A percentile compares a stretch with the other conserved stretches of the same genome.
phyloP scores from a whole-genome alignment of 2,329 filamentous ascomycete genomes.

The Cryphonectria parasitica region DNA sequence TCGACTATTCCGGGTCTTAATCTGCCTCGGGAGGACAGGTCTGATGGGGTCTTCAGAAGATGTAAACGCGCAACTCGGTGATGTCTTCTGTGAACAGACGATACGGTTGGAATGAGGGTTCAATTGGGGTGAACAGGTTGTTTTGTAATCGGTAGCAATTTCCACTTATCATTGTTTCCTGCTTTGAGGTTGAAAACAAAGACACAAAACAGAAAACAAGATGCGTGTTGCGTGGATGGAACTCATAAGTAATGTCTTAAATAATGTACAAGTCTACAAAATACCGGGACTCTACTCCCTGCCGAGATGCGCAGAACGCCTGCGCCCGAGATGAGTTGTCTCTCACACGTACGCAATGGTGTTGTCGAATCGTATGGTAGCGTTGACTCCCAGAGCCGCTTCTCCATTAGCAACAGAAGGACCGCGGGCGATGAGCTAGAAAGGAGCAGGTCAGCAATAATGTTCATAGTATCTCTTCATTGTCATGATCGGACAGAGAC shows the following conservation, averaged over 20 bases:
- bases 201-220: not conserved
- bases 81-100: no score
- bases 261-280: constrained; percentile 6
- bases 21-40: no score
- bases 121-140: not conserved
- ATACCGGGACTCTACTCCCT: not conserved
- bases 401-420: constrained; percentile 73
- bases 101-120: no score
- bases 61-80: no score
- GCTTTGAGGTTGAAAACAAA: no score
- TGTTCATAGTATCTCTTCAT: not conserved
- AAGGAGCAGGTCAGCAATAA: constrained; percentile 27
- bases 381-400: constrained; percentile 65
- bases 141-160: not conserved
- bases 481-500: constrained; percentile 33
- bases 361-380: constrained; percentile 71
- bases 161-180: not conserved
- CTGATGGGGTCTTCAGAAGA: no score
- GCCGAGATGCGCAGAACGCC: not conserved
- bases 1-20: no score
- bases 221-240: no score
- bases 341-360: constrained; percentile 63
- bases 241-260: not conserved
- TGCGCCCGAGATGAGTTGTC: not conserved
- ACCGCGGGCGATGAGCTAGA: constrained; percentile 70